A percentile compares a stretch with the other conserved stretches of the same genome.
phyloP scores from a whole-genome alignment of 352 stramenopile genomes.

The Phytophthora aleatoria region DNA sequence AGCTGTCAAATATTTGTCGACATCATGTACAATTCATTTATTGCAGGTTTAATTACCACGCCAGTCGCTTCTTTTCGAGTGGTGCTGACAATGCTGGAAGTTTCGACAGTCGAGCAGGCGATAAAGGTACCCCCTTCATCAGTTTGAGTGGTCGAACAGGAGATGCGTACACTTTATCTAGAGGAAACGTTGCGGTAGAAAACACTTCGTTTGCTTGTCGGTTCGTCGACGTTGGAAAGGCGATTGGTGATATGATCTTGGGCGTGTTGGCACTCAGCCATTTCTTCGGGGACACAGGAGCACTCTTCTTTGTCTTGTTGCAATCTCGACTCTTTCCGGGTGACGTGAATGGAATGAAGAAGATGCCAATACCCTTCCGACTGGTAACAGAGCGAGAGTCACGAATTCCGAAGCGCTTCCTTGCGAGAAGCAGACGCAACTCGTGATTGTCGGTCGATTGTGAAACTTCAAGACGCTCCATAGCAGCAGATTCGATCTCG shows the following conservation, averaged over 20 bases:
- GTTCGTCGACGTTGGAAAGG: conserved; percentile 13
- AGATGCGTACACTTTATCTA: conserved; percentile 10
- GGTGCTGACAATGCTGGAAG: conserved; percentile 11
- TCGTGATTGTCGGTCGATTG: conserved; percentile 35
- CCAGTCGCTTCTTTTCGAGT: conserved; percentile 9
- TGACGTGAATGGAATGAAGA: conserved; percentile 13
- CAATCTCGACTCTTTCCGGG: not conserved
- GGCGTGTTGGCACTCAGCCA: conserved; percentile 44
- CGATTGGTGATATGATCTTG: conserved; percentile 26
- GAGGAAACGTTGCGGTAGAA: conserved; percentile 5
- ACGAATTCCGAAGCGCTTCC: conserved; percentile 38
- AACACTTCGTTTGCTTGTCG: conserved; percentile 15
- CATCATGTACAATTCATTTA: not conserved
- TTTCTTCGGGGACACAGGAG: conserved; percentile 52
- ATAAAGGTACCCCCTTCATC: conserved; percentile 1
- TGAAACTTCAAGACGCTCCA: conserved; percentile 37
- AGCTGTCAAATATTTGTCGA: too few relatives aligned
- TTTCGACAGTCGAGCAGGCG: conserved; percentile 15
- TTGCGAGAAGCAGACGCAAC: conserved; percentile 52
- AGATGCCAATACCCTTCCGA: conserved; percentile 6
- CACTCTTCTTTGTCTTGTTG: conserved; percentile 18
- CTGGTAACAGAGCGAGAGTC: conserved; percentile 5
- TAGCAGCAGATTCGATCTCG: conserved; percentile 25
- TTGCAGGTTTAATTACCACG: conserved; percentile 13
- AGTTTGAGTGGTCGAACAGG: conserved; percentile 18